Evolutionary conservation across 2,329 filamentous ascomycete genomes (phyloP), one percentile per base, ranked within the genome.

Genomic region (Hymenoscyphus salicellus): DNA sequence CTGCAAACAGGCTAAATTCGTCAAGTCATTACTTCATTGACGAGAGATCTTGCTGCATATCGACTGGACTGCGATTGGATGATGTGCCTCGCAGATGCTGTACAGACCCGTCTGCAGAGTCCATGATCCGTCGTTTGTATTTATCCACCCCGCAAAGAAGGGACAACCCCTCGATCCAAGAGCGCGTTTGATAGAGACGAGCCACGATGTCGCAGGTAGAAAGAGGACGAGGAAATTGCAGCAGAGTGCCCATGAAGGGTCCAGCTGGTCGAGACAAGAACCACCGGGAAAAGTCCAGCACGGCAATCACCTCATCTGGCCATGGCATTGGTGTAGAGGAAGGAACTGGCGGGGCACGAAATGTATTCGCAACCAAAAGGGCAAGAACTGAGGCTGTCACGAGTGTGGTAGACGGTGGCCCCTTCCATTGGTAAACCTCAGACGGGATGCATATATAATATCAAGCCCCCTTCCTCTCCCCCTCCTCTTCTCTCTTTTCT

Each of bases 201-300:
- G 20, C 41, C 17, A n/a, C 41, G 41, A 49, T 49, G 20, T 49
- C 43, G n/a, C 20, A 49, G 43, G 43, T 49, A 38, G 43, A 49
- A 49, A 49, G 43, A 20, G n/a, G n/a, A 23, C 43, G 43, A 10
- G n/a, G 20, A 20, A 23, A 11, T 49, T 49, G 43, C n/a, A 49
- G 20, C n/a, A 11, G 20, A 11, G 23, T 20, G 20, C 20, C 23
- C 20, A 26, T 26, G 20, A 23, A 52, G 46, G 46, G 11, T 26
- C 46, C 20, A 26, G 20, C 17, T 14, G 20, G 20, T 52, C 10
- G 46, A 23, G 46, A n/a, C 8, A 26, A 52, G 46, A 52, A 20
- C n/a, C 46, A 26, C 46, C 46, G 46, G 46, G 46, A 52, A 52
- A 52, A 52, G 20, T 52, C 46, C n/a, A 52, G 43, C 20, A 52